Base-by-base conservation (phyloP, 202 grass and related monocot species). In the Hordeum pubiflorum region DNA sequence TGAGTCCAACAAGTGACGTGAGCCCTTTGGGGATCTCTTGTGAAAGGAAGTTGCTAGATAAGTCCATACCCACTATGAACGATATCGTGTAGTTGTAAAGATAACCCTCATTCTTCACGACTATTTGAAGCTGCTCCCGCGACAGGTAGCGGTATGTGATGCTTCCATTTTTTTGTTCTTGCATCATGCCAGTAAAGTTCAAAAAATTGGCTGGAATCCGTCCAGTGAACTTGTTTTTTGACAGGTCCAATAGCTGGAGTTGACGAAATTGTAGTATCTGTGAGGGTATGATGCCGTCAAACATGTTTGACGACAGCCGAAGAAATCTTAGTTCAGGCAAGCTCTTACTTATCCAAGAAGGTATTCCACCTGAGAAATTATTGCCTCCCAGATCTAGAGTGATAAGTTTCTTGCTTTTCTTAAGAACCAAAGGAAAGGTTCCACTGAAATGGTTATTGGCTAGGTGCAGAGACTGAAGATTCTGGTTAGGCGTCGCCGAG, bases 11-110 rank as follows among this genome's bases (percentile, higher is more conserved):
- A 68, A 68, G 64, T 68, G 64, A 68, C 13, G 36, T 68, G 34
- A 68, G 64, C 4, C 64, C 64, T 39, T 68, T 68, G 40, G 64
- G 36, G 64, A 68, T 68, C 64, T 68, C 34, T 68, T 68, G 64
- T 40, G 64, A 68, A 68, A 68, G 64, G n/a, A 40, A 68, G 63
- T 40, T 68, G 36, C 34, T 20, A 68, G 64, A 68, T 68, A 68
- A 68, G 36, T 40, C 36, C 34, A 40, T 68, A 18, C 36, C 64
- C 2, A 20, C 34, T 40, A 68, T 68, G 36, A 68, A 68, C 10
- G 34, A 20, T 68, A 22, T 22, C 0, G 64, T 68, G n/a, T 40
- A 39, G 64, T 68, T 68, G 34, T 22, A 68, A 68, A 68, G 9
- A 68, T 68, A 40, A 68, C 8, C 64, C n/a, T 23, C n/a, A 40